phyloP scores from a whole-genome alignment of 1,139 yeast genomes.

The Scheffersomyces insectosa region DNA sequence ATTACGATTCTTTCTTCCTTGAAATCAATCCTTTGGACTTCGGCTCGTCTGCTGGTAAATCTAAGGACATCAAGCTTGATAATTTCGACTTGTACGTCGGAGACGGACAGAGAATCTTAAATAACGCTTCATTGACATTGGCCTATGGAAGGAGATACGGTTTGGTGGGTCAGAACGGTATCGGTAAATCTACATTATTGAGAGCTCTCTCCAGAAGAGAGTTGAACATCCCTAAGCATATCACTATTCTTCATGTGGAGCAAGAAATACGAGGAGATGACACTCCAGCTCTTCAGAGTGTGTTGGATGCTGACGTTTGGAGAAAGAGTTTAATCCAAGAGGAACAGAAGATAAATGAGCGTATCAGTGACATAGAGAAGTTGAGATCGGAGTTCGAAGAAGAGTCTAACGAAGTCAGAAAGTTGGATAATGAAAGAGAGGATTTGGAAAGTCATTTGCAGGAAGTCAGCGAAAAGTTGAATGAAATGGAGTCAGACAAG shows the following conservation, averaged over 20 bases:
- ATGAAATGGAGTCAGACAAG: slow-evolving; percentile 94
- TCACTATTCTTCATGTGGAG: slow-evolving; percentile 93
- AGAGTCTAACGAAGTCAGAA: slow-evolving; percentile 75
- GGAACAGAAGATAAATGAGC: slow-evolving; percentile 69
- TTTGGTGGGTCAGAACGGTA: slow-evolving; percentile 98
- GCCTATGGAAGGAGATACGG: slow-evolving; percentile 96
- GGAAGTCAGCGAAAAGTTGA: slow-evolving; percentile 77
- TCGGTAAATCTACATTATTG: slow-evolving; percentile 93
- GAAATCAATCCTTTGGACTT: slow-evolving; percentile 93
- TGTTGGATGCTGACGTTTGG: slow-evolving; percentile 98
- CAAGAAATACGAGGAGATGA: slow-evolving; percentile 97
- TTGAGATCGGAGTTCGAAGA: slow-evolving; percentile 75
- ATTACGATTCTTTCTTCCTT: slow-evolving; percentile 91
- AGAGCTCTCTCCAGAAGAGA: slow-evolving; percentile 94
- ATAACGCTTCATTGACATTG: slow-evolving; percentile 83
- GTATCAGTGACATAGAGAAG: slow-evolving; percentile 72
- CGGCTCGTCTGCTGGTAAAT: slow-evolving; percentile 88
- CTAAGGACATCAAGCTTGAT: slow-evolving; percentile 92
- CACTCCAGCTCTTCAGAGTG: slow-evolving; percentile 85
- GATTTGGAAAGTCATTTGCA: slow-evolving; percentile 78
- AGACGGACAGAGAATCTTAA: slow-evolving; percentile 87
- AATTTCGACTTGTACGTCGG: slow-evolving; percentile 93
- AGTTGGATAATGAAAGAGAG: slow-evolving; percentile 84
- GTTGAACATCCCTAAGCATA: slow-evolving; percentile 88
- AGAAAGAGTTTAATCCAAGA: slow-evolving; percentile 83